Conservation (phyloP, 192 early-diverging fungal species). For the Coemansia sp. region DNA sequence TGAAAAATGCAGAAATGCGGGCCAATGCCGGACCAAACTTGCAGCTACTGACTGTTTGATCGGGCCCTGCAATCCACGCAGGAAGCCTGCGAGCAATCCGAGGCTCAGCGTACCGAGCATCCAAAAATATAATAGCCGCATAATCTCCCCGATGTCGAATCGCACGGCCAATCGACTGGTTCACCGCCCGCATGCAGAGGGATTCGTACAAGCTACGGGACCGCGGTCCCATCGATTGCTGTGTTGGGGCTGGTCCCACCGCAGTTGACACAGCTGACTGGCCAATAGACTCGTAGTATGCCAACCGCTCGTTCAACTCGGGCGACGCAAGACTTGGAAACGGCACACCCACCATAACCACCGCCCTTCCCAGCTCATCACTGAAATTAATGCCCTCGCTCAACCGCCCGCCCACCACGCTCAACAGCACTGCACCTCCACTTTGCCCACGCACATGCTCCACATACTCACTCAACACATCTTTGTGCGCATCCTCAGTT, state of each 20-base stretch:
- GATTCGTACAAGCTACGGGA: slow-evolving; percentile 73
- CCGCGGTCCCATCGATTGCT: slow-evolving; percentile 49
- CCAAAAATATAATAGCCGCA: slow-evolving; percentile 80
- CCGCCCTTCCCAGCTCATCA: slow-evolving; percentile 77
- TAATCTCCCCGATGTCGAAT: slow-evolving; percentile 89
- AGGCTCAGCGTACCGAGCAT: slow-evolving; percentile 58
- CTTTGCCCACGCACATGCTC: slow-evolving; percentile 37
- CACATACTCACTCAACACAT: slow-evolving; percentile 63
- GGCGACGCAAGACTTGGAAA: slow-evolving; percentile 76
- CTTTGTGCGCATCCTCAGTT: slow-evolving; percentile 47
- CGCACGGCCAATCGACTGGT: slow-evolving; percentile 89
- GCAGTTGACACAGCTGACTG: not conserved
- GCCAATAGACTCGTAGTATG: slow-evolving; percentile 16
- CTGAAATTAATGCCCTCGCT: slow-evolving; percentile 94
- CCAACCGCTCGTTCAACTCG: slow-evolving; percentile 65
- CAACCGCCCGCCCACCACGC: slow-evolving; percentile 89
- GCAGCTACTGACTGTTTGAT: not conserved
- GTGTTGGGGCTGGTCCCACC: not conserved
- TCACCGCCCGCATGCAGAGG: slow-evolving; percentile 89
- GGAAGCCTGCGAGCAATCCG: slow-evolving; percentile 60
- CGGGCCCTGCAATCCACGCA: slow-evolving; percentile 59
- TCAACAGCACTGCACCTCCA: slow-evolving; percentile 77
- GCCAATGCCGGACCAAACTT: slow-evolving; percentile 33
- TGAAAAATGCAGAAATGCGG: slow-evolving; percentile 32
- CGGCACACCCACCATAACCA: slow-evolving; percentile 88